Percentiles rank a stretch among this genome's conserved stretches.
These are phyloP conservation scores for Amaranthus tricolor DNA, from an alignment of 179 eudicot species.

Conservation along the genomic window DNA sequence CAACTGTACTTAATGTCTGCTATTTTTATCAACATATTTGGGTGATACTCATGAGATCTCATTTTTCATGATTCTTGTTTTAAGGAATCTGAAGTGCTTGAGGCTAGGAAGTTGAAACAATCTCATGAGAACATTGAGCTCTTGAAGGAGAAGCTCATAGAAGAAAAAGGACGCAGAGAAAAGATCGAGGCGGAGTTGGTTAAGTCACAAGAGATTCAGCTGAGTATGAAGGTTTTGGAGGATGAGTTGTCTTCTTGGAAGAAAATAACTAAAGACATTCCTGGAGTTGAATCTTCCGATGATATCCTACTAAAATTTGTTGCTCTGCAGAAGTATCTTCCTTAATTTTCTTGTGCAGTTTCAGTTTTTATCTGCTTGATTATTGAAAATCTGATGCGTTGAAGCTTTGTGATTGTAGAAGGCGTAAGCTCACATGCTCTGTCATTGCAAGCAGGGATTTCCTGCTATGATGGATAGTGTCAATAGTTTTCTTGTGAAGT, in stretches of 20 bases:
- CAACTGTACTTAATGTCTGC: not conserved
- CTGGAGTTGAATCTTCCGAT: slow-evolving; percentile 72
- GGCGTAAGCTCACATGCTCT: not conserved
- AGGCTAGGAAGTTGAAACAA: slow-evolving; percentile 72
- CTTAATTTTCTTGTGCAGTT: slow-evolving; percentile 10
- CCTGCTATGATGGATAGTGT: not conserved
- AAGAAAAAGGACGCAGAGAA: slow-evolving; percentile 76
- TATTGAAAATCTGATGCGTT: not conserved
- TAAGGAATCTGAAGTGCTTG: slow-evolving; percentile 84
- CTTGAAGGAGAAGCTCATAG: slow-evolving; percentile 74
- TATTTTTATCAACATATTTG: slow-evolving; percentile 7
- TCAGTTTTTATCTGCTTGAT: slow-evolving; percentile 3
- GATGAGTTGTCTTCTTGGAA: slow-evolving; percentile 85
- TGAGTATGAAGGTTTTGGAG: slow-evolving; percentile 47
- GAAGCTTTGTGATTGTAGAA: not conserved
- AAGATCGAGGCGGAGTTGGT: slow-evolving; percentile 69
- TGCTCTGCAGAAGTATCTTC: slow-evolving; percentile 74
- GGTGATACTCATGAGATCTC: not conserved
- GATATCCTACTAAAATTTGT: slow-evolving; percentile 69
- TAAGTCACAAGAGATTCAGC: slow-evolving; percentile 60
- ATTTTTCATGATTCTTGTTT: slow-evolving; percentile 6
- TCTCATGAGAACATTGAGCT: slow-evolving; percentile 70
- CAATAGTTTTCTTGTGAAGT: not conserved
- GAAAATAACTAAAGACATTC: slow-evolving; percentile 57
- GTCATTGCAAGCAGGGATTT: not conserved